Evolutionary conservation across 352 stramenopile genomes (phyloP).

Genomic region (Pythium coloratum): DNA sequence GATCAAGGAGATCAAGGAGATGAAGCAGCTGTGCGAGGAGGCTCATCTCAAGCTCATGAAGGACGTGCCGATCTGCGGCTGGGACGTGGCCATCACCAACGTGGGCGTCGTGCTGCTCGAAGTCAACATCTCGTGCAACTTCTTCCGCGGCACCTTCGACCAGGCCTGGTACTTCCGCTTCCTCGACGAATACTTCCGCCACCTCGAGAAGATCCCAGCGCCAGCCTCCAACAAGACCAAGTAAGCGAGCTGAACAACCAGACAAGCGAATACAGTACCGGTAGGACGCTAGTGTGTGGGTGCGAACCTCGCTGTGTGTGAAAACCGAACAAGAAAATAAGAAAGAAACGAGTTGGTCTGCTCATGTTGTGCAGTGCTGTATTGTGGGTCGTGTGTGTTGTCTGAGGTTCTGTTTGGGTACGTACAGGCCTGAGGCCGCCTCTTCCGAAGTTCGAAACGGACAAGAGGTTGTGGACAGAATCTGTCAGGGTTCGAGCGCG

Average conservation of each 20-base stretch:
- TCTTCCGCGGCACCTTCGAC: constrained; percentile 92
- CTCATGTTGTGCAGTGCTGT: no score
- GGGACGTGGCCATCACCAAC: constrained; percentile 92
- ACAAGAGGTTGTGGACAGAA: no score
- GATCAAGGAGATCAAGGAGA: constrained; percentile 88
- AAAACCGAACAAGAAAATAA: no score
- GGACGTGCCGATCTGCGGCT: constrained; percentile 91
- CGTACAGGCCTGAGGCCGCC: no score
- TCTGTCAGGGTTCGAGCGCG: no score
- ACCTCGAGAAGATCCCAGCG: constrained; percentile 64
- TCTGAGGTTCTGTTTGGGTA: no score
- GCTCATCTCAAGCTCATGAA: constrained; percentile 92
- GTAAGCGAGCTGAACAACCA: constrained; percentile 11
- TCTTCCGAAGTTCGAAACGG: no score
- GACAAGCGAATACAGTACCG: neutral
- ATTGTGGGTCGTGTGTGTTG: no score
- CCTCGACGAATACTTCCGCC: constrained; percentile 82
- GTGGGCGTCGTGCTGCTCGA: constrained; percentile 87
- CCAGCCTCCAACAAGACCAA: constrained; percentile 42
- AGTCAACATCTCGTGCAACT: constrained; percentile 95
- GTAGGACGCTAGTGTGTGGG: no score
- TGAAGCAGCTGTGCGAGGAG: constrained; percentile 79
- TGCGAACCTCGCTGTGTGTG: no score
- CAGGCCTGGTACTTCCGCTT: constrained; percentile 87
- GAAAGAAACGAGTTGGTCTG: no score